Percentiles rank a stretch among this genome's conserved stretches.
phyloP scores from a whole-genome alignment of 495 filamentous ascomycete species.

The Talaromyces adpressus region DNA sequence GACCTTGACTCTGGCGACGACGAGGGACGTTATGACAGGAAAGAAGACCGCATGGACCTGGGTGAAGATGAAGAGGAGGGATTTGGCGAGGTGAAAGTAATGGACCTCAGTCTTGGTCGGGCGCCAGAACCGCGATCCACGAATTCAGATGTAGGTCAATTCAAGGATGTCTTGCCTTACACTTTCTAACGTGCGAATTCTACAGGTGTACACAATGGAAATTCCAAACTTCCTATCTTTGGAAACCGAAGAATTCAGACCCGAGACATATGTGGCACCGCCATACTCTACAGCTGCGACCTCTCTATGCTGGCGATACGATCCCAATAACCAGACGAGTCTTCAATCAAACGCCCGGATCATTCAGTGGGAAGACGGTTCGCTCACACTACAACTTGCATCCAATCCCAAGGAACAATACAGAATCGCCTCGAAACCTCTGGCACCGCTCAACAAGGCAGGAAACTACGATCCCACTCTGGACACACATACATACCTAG shows the following conservation, averaged over 20 bases:
- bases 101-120: slow-evolving; percentile 52
- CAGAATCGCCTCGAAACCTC: slow-evolving; percentile 64
- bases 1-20: slow-evolving; percentile 81
- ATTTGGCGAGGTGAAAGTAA: slow-evolving; percentile 48
- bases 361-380: slow-evolving; percentile 79
- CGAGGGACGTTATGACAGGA: slow-evolving; percentile 47
- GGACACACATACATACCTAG: slow-evolving; percentile 79
- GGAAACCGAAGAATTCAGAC: slow-evolving; percentile 65
- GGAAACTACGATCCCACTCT: slow-evolving; percentile 57
- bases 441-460: slow-evolving; percentile 61
- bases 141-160: slow-evolving; percentile 49
- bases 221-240: slow-evolving; percentile 75
- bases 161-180: neutral
- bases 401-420: slow-evolving; percentile 70
- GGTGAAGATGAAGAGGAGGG: slow-evolving; percentile 35
- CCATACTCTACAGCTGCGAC: slow-evolving; percentile 59
- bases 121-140: slow-evolving; percentile 65
- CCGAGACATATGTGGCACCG: slow-evolving; percentile 62
- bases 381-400: slow-evolving; percentile 70
- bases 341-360: slow-evolving; percentile 72
- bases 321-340: slow-evolving; percentile 49
- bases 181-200: neutral
- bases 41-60: slow-evolving; percentile 40
- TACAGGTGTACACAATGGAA: slow-evolving; percentile 68
- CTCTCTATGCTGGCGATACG: slow-evolving; percentile 63